Evolutionary conservation across 768 basidiomycete genomes (phyloP), one percentile per base, ranked within the genome.

Genomic region (Suillus brevipes): DNA sequence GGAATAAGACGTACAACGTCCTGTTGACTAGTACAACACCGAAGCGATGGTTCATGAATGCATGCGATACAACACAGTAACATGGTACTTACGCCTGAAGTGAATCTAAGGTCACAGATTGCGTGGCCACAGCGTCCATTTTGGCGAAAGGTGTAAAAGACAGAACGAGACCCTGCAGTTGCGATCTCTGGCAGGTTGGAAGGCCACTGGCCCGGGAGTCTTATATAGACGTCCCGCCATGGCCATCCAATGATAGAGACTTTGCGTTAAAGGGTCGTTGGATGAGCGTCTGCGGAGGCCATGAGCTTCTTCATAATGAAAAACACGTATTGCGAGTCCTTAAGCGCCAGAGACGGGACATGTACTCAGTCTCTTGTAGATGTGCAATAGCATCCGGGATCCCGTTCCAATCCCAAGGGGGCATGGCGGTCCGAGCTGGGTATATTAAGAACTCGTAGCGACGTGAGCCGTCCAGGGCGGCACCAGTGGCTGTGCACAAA

Each of bases 31-130:
- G 52, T 31, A 34, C 34, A 31, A 53, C 6, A 3, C 42, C 18
- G 8, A 6, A 12, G 36, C 37, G 55, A 37, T n/a, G 7, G n/a
- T 23, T 37, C 36, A 37, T 57, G 7, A 23, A 23, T 6, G n/a
- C 36, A 57, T 57, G n/a, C n/a, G 13, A 57, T 23, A 14, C n/a
- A 57, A 57, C 14, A 37, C 4, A 36, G n/a, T n/a, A 23, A 14
- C 36, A 23, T 57, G 36, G 36, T n/a, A 56, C 55, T 57, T 57
- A 57, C n/a, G n/a, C n/a, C 13, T 57, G 36, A 9, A 57, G 52
- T 20, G 4, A 37, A 34, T 57, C n/a, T 16, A 52, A 8, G 25
- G 50, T 28, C 50, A 16, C 25, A 50, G 13, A 28, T 50, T 50
- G 49, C 13, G 6, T 50, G 25, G 55, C 6, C n/a, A n/a, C 13